A percentile compares a stretch with the other conserved stretches of the same genome.
These are phyloP conservation scores for Linum tenue DNA, from an alignment of 345 rosid species.

Conservation along the genomic window DNA sequence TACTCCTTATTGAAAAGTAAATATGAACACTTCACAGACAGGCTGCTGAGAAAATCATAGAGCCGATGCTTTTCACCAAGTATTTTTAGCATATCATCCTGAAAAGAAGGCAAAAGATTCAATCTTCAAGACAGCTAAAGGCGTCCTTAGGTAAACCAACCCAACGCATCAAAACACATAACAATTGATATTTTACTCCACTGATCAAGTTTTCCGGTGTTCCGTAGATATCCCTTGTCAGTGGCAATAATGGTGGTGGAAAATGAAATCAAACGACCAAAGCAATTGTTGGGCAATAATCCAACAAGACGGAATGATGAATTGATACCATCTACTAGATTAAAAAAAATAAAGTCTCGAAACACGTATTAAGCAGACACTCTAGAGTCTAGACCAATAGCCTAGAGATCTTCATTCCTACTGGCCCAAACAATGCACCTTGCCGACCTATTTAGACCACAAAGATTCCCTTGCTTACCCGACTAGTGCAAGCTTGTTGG, in stretches of 20 bases:
- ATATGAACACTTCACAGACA: constrained; percentile 83
- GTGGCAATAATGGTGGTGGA: too few species aligned
- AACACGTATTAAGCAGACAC: background rate
- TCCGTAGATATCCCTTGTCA: too few species aligned
- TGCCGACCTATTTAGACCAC: background rate
- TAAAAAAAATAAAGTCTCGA: background rate
- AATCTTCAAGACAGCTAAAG: background rate
- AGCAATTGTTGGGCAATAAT: too few species aligned
- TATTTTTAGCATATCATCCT: constrained; percentile 86
- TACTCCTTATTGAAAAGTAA: constrained; percentile 80
- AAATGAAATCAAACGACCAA: too few species aligned
- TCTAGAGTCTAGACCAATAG: background rate
- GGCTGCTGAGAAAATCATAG: constrained; percentile 70
- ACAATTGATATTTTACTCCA: too few species aligned
- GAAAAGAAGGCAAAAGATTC: constrained; percentile 19
- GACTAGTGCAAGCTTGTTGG: constrained; percentile 42
- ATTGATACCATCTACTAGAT: background rate
- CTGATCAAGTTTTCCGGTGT: too few species aligned
- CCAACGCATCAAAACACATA: background rate
- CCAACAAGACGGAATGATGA: too few species aligned
- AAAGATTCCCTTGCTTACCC: constrained; percentile 46
- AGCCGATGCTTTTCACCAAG: constrained; percentile 83
- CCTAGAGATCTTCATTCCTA: background rate
- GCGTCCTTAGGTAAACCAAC: background rate
- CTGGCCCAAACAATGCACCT: background rate